Base-by-base conservation (phyloP, 305 asterid genomes). In the Rubia occidens region DNA sequence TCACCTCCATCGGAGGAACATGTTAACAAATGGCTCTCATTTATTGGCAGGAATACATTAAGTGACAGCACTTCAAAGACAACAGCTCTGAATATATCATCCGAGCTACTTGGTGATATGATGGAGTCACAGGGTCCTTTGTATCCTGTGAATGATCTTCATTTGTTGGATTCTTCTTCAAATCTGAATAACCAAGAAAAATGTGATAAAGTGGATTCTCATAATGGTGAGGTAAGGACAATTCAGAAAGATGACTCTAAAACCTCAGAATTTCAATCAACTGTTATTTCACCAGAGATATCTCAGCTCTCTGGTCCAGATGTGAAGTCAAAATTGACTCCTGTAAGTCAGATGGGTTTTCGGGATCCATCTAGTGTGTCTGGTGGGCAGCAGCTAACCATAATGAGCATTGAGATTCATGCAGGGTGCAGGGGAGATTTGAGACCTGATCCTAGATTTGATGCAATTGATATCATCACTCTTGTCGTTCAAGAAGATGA, bases 261-360 rank as follows among this genome's bases (percentile, higher is more conserved):
- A 60, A 68, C 49, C 72, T 71, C 68, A 62, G 80, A 72, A 73
- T 70, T 72, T 75, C 79, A 86, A 64, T 69, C 85, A 67, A 73
- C 79, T 69, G 72, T 71, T 73, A 70, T 72, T 76, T 82, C 85
- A 21, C 85, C 70, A 56, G 88, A 86, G 73, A 61, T 74, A 68
- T 94, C 99, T 78, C 99, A 94, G 88, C 81, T 94, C 79, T 94
- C 99, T 35, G 95, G 93, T 69, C 97, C 99, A 74, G 94, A 89
- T 75, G 75, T 78, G 73, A 82, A 75, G 77, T 74, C 79, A 75
- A 85, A 85, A 83, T 83, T 78, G 58, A 95, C 99, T 74, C 96
- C 97, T 39, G 75, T 89, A 80, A 95, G 98, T 80, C 99, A 95
- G 84, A 82, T 76, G 80, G 96, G 96, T 43, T 91, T 95, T 71